Conservation (phyloP, 805 yeast species). For the Schwanniomyces sp. region DNA sequence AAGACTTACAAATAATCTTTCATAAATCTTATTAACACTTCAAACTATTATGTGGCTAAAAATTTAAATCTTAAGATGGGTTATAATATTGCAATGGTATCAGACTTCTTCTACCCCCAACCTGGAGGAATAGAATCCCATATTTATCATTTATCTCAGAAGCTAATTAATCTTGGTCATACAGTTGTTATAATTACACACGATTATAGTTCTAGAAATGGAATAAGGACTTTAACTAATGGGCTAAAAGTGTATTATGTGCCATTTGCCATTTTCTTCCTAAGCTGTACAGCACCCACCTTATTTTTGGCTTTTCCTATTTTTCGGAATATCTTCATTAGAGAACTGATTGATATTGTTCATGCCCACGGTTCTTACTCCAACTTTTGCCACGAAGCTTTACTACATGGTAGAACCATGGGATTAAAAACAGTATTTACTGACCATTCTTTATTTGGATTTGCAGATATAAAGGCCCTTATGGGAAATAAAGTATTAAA, state of each 20-base stretch:
- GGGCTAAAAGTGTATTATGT: constrained; percentile 92
- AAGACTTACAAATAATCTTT: not conserved
- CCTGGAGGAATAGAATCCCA: constrained; percentile 98
- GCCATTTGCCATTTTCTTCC: constrained; percentile 75
- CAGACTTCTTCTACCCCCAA: constrained; percentile 97
- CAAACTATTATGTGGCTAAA: not conserved
- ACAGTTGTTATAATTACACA: constrained; percentile 87
- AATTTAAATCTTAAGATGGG: constrained; percentile 14
- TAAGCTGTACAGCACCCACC: constrained; percentile 86
- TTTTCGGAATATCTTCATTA: constrained; percentile 75
- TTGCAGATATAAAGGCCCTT: constrained; percentile 80
- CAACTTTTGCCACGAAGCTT: constrained; percentile 83
- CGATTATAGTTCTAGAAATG: constrained; percentile 78
- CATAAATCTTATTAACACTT: not conserved
- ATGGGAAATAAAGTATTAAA: constrained; percentile 83
- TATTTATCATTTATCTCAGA: constrained; percentile 85
- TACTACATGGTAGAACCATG: constrained; percentile 91
- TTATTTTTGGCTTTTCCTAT: constrained; percentile 87
- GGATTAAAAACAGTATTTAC: constrained; percentile 90
- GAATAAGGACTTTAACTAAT: constrained; percentile 79
- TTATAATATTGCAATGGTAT: constrained; percentile 66
- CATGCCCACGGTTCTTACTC: constrained; percentile 96
- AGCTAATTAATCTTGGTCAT: constrained; percentile 77
- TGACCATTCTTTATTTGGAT: constrained; percentile 94
- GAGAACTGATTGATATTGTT: constrained; percentile 85